Evolutionary conservation across 257 asterid genomes (phyloP).

Genomic region (Cynanchum wilfordii): DNA sequence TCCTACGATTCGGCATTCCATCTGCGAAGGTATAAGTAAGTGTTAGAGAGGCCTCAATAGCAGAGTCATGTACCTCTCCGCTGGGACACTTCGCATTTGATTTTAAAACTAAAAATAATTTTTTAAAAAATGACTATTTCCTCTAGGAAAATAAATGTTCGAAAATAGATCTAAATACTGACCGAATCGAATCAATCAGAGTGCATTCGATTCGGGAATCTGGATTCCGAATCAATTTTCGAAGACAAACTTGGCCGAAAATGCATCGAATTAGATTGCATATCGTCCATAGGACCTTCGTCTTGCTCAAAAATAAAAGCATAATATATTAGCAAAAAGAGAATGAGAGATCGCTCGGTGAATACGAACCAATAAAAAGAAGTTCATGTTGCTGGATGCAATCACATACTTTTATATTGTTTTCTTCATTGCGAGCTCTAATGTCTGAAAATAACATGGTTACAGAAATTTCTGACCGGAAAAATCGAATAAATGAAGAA

Average conservation of each 20-base stretch:
- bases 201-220: conserved; percentile 38
- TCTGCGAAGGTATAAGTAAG: conserved; percentile 55
- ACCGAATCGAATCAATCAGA: conserved; percentile 27
- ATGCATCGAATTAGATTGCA: conserved; percentile 45
- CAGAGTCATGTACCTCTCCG: conserved; percentile 53
- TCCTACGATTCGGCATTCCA: conserved; percentile 50
- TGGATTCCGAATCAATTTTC: conserved; percentile 42
- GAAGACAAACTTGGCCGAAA: conserved; percentile 84
- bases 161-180: conserved; percentile 16
- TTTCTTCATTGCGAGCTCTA: conserved; percentile 20
- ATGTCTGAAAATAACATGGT: not conserved
- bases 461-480: not conserved
- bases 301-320: not conserved
- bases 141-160: not conserved
- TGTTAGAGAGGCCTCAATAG: conserved; percentile 72
- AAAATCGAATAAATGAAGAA: not conserved
- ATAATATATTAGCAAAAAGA: not conserved
- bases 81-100: conserved; percentile 71
- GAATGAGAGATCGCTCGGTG: conserved; percentile 50
- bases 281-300: conserved; percentile 86
- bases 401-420: not conserved
- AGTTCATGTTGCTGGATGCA: conserved; percentile 40
- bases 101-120: not conserved
- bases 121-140: not conserved
- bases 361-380: conserved; percentile 69